Percentiles rank a stretch among this genome's conserved stretches.
Conservation (phyloP, 352 stramenopile genomes). For the Globisporangium perplexum region DNA sequence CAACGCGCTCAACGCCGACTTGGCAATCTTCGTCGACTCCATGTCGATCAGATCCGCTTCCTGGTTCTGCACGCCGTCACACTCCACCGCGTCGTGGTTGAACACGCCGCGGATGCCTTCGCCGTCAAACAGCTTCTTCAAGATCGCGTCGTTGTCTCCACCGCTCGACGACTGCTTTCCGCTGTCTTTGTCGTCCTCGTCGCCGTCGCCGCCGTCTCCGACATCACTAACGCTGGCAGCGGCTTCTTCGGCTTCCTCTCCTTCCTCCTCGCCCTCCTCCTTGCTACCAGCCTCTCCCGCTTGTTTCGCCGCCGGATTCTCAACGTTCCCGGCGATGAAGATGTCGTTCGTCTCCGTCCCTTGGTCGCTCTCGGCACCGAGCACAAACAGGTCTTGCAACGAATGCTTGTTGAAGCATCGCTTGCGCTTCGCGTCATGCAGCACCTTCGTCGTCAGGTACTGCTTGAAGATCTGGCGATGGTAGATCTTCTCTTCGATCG, state of each 20-base stretch:
- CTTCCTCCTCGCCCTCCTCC: constrained; percentile 24
- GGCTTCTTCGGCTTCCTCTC: constrained; percentile 4
- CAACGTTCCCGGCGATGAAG: constrained; percentile 85
- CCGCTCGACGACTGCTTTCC: constrained; percentile 9
- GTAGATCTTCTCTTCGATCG: constrained; percentile 99
- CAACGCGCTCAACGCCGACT: constrained; percentile 77
- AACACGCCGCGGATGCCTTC: constrained; percentile 93
- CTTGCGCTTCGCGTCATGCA: constrained; percentile 95
- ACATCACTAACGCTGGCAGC: background rate
- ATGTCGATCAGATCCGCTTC: constrained; percentile 91
- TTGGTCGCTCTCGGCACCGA: constrained; percentile 57
- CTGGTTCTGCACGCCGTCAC: constrained; percentile 79
- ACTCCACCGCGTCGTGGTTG: constrained; percentile 93
- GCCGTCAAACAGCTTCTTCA: constrained; percentile 89
- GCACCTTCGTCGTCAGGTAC: constrained; percentile 95
- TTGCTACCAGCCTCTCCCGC: background rate
- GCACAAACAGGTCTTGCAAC: constrained; percentile 94
- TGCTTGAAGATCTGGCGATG: constrained; percentile 99
- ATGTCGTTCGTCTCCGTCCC: constrained; percentile 91
- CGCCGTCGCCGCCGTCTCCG: background rate
- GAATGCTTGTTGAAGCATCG: constrained; percentile 96
- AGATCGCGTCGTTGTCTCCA: constrained; percentile 80
- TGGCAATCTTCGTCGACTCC: constrained; percentile 86
- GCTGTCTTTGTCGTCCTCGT: background rate
- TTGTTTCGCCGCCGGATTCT: constrained; percentile 28